A percentile compares a stretch with the other conserved stretches of the same genome.
Evolutionary conservation across 768 basidiomycete genomes (phyloP).

Genomic region (Tulasnella sp.): DNA sequence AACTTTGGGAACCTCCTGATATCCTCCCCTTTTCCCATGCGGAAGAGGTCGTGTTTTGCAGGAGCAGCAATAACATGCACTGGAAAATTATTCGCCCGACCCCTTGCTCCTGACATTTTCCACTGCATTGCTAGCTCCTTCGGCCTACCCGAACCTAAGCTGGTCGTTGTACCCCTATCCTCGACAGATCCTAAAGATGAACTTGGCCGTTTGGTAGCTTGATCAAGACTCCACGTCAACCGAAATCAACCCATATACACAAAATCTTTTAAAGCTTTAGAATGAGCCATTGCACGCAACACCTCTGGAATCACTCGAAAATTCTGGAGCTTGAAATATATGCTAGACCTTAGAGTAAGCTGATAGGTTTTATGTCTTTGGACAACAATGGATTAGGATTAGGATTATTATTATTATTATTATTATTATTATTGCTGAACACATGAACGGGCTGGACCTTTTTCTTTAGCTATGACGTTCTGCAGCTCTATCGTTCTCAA

Average conservation of each 20-base stretch:
- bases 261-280: not conserved
- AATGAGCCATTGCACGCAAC: not conserved
- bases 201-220: not conserved
- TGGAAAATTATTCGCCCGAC: not conserved
- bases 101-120: too few species aligned
- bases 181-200: slow-evolving; percentile 1
- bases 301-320: not conserved
- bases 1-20: too few species aligned
- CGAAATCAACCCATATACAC: not conserved
- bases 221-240: not conserved
- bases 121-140: not conserved
- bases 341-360: too few species aligned
- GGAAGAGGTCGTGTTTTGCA: not conserved
- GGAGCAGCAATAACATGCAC: slow-evolving; percentile 2
- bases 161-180: not conserved
- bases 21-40: not conserved
- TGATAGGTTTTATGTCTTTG: too few species aligned
- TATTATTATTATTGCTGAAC: too few species aligned
- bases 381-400: too few species aligned
- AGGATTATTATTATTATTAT: too few species aligned
- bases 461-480: too few species aligned
- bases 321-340: too few species aligned
- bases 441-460: too few species aligned
- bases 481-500: too few species aligned
- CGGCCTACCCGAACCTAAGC: not conserved